These are phyloP conservation scores for Mycocentrospora acerina DNA, from an alignment of 2,329 filamentous ascomycete genomes.

Conservation along the genomic window DNA sequence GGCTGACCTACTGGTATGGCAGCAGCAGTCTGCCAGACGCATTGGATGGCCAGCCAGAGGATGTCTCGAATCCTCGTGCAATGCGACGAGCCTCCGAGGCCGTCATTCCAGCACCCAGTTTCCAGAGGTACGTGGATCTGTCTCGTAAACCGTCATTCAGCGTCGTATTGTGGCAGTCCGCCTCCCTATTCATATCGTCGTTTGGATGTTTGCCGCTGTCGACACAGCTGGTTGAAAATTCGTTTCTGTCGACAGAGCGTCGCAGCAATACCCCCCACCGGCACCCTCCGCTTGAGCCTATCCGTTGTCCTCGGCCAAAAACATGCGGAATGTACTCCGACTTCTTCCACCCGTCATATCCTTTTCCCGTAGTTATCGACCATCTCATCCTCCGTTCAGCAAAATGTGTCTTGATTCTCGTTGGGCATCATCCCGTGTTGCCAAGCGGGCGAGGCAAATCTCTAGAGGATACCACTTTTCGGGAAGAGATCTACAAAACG, in stretches of 20 bases:
- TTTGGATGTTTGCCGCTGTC: no score
- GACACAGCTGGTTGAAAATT: no score
- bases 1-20: slow-evolving; percentile 38
- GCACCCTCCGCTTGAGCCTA: no score
- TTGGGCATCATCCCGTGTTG: slow-evolving; percentile 14
- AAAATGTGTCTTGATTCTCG: slow-evolving; percentile 5
- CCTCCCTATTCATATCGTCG: no score
- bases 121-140: slow-evolving; percentile 29
- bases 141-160: no score
- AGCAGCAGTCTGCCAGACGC: slow-evolving; percentile 31
- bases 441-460: slow-evolving; percentile 22
- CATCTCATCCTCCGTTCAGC: background rate
- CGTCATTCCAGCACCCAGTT: slow-evolving; percentile 27
- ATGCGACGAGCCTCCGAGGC: slow-evolving; percentile 38
- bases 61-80: slow-evolving; percentile 25
- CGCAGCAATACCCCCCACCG: no score
- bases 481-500: slow-evolving; percentile 21
- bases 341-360: no score
- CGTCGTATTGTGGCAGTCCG: no score
- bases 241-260: no score
- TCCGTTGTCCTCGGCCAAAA: no score
- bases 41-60: slow-evolving; percentile 27
- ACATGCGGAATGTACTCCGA: no score
- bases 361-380: no score
- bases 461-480: slow-evolving; percentile 15